Evolutionary conservation across 2,329 filamentous ascomycete genomes (phyloP), one percentile per base, ranked within the genome.

Genomic region (Chaetomium sp.): DNA sequence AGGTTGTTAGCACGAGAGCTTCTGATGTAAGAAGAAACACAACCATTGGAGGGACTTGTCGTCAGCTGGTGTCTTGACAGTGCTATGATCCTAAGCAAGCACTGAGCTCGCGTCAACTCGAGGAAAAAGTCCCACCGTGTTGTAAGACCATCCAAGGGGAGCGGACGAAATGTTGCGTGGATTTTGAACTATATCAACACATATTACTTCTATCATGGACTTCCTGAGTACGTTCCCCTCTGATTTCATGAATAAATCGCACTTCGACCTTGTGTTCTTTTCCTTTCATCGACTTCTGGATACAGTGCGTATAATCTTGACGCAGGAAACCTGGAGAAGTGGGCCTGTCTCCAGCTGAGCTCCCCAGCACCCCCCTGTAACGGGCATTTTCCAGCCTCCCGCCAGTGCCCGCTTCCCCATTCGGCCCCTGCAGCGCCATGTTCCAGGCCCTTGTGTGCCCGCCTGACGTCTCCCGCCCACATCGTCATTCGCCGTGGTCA

Each of bases 371-470:
- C 6, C 38, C 41, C 45, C 27, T 49, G 55, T 35, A 43, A n/a
- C 14, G 40, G 14, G 27, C 48, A 34, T 41, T 27, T 14, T 36
- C 44, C 14, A 10, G 43, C 11, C 43, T 32, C 9, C 27, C 9
- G 33, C 32, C n/a, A 19, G 14, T 27, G 34, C 44, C 44, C 33
- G 34, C 11, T 46, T 46, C 44, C 44, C 47, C 8, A 40, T 49
- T 38, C 7, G 14, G 35, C 8, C 37, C 47, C 47, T 40, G 37
- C 37, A 52, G n/a, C 32, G 6, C 5, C 42, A 53, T 48, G 45
- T 43, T 52, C 52, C 48, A 54, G 52, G 49, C 52, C 52, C 6
- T 19, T 48, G 44, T 48, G 44, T 27, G 40, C 11, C 46, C 49
- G 46, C 56, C 49, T 53, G 19, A 19, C 36, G 14, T 52, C 38